phyloP scores from a whole-genome alignment of 2,329 filamentous ascomycete species.

The Claviceps spartinae region DNA sequence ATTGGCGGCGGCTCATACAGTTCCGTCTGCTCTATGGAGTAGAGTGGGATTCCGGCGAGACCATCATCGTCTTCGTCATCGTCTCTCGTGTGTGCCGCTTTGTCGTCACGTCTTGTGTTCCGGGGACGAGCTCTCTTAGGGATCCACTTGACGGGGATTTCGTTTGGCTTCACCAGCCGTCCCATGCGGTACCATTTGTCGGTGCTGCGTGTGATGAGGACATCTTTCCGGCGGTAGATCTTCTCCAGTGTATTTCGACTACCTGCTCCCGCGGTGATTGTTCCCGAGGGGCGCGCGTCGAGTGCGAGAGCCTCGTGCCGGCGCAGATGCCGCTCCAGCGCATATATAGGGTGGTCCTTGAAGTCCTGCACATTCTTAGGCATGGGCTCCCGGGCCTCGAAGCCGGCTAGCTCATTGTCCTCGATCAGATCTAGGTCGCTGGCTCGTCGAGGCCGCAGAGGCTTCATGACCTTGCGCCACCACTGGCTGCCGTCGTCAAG shows the following conservation, averaged over 20 bases:
- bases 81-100: conserved; percentile 5
- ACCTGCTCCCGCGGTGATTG: conserved; percentile 54
- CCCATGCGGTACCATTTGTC: conserved; percentile 90
- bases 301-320: conserved; percentile 72
- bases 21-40: conserved; percentile 52
- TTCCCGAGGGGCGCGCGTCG: conserved; percentile 57
- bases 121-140: conserved; percentile 30
- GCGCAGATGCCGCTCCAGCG: conserved; percentile 71
- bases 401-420: conserved; percentile 57
- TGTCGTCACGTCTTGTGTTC: conserved; percentile 11
- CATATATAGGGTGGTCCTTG: conserved; percentile 72
- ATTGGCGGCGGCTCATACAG: conserved; percentile 66
- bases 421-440: conserved; percentile 74
- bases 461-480: conserved; percentile 39
- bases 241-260: conserved; percentile 51
- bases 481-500: conserved; percentile 34
- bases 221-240: conserved; percentile 71
- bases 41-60: conserved; percentile 40
- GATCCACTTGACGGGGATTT: conserved; percentile 71
- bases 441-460: conserved; percentile 27
- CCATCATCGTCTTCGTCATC: conserved; percentile 16
- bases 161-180: conserved; percentile 60
- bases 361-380: conserved; percentile 78
- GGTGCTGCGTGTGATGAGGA: conserved; percentile 61
- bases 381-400: conserved; percentile 67